phyloP scores from a whole-genome alignment of 495 filamentous ascomycete species.

The Penicillium soppii region DNA sequence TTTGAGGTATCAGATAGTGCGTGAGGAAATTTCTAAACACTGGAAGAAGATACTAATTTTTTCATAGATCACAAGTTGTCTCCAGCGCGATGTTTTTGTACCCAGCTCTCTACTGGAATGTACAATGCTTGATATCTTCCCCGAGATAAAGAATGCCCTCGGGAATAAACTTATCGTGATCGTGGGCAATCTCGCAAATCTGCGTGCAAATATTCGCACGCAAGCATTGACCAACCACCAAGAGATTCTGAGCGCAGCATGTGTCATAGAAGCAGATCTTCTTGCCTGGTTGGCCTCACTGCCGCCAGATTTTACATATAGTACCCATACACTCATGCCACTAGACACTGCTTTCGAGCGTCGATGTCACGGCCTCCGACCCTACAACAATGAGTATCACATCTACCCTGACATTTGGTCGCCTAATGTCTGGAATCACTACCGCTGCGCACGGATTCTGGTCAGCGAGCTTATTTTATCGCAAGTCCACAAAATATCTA shows the following conservation, averaged over 20 bases:
- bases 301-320: slow-evolving; percentile 3
- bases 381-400: slow-evolving; percentile 2
- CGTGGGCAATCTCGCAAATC: slow-evolving; percentile 2
- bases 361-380: neutral
- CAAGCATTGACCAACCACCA: neutral
- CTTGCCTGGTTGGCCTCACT: slow-evolving; percentile 1
- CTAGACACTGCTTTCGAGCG: neutral
- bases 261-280: neutral
- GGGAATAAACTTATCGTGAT: slow-evolving; percentile 3
- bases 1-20: slow-evolving; percentile 1
- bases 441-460: slow-evolving; percentile 1
- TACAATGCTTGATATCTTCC: slow-evolving; percentile 1
- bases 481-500: neutral
- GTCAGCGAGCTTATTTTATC: slow-evolving; percentile 4
- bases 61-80: slow-evolving; percentile 1
- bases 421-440: slow-evolving; percentile 3
- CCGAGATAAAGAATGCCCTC: neutral
- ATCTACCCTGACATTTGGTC: slow-evolving; percentile 5
- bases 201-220: neutral
- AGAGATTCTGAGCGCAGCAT: neutral
- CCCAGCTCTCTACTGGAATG: neutral
- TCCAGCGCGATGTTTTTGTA: slow-evolving; percentile 3
- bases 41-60: neutral
- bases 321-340: slow-evolving; percentile 2
- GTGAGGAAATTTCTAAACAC: neutral